Base-by-base conservation (phyloP, 441 rosid genomes). In the Geranium incanum region DNA sequence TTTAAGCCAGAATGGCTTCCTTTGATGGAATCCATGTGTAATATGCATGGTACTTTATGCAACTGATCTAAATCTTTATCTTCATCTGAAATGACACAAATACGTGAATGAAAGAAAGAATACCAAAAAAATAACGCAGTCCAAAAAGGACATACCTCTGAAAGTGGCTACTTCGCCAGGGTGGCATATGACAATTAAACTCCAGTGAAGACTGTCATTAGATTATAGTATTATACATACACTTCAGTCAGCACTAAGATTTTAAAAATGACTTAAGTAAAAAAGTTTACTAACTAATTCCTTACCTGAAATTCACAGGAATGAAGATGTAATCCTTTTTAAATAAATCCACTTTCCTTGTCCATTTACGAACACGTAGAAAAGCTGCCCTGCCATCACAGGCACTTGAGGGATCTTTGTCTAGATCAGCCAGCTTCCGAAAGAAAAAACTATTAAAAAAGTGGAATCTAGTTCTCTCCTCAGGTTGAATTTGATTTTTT, bases 371-470 rank as follows among this genome's bases (percentile, higher is more conserved):
- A 73, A 94, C 91, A 15, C 97, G 95, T 45, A 86, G 82, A 81
- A 87, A 94, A 69, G 99, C 97, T 48, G 79, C 88, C 74, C 72
- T 85, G 77, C 93, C 88, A 75, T 85, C 90, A 77, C 70, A 73
- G 62, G 82, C 79, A 78, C 85, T 83, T 68, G 86, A 79, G 59
- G 87, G 87, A 72, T 80, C 89, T 81, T 84, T 90, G 80, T 86
- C 97, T 43, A 87, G 71, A 81, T 90, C 92, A 78, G 97, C 97
- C 66, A 94, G 90, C 84, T 94, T 94, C 78, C 90, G 86, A 79
- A 92, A 92, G 87, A 90, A 94, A 81, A 94, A 94, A 78, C 97
- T 81, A 80, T 87, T 94, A 77, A 92, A 92, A 73, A 94, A 92
- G 79, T 92, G 91, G 76, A 86, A 94, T 68, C 90, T 82, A 19